Percentiles rank a stretch among this genome's conserved stretches.
Evolutionary conservation across 176 grass and related monocot species (phyloP).

Genomic region (Zizania latifolia): DNA sequence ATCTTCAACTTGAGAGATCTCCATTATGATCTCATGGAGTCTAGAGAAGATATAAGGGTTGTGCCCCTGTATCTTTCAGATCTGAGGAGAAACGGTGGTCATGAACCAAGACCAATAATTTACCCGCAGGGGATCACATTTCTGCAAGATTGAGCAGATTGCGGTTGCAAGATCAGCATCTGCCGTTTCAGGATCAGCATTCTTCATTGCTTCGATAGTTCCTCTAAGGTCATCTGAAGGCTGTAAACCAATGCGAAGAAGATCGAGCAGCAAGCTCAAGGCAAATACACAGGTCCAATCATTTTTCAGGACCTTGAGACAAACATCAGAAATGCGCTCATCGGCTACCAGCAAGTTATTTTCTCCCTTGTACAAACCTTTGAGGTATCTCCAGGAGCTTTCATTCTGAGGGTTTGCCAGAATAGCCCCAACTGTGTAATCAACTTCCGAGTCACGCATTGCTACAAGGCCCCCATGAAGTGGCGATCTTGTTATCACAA

Average conservation of each 20-base stretch:
- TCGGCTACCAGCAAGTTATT: slow-evolving; percentile 53
- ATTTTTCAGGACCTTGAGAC: slow-evolving; percentile 68
- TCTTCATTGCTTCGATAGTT: slow-evolving; percentile 33
- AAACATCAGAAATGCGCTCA: slow-evolving; percentile 45
- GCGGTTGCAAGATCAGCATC: slow-evolving; percentile 40
- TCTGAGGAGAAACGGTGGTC: slow-evolving; percentile 50
- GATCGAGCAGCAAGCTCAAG: slow-evolving; percentile 67
- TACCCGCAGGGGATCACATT: slow-evolving; percentile 69
- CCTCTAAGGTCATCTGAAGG: slow-evolving; percentile 64
- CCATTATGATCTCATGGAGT: background rate
- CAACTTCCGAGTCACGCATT: slow-evolving; percentile 80
- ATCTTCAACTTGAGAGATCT: background rate
- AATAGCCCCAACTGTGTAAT: slow-evolving; percentile 69
- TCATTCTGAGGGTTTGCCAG: slow-evolving; percentile 71
- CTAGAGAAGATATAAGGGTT: background rate
- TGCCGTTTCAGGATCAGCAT: slow-evolving; percentile 24
- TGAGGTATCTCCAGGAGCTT: slow-evolving; percentile 91
- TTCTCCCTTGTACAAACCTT: slow-evolving; percentile 70
- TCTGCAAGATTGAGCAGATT: slow-evolving; percentile 67
- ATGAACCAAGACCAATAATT: slow-evolving; percentile 88
- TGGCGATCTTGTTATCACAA: slow-evolving; percentile 81
- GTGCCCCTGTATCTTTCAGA: slow-evolving; percentile 10
- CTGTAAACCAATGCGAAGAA: slow-evolving; percentile 56
- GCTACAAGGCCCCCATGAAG: slow-evolving; percentile 54
- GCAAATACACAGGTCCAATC: slow-evolving; percentile 51